phyloP scores from a whole-genome alignment of 768 basidiomycete genomes.

The Clitopilus passeckerianus region DNA sequence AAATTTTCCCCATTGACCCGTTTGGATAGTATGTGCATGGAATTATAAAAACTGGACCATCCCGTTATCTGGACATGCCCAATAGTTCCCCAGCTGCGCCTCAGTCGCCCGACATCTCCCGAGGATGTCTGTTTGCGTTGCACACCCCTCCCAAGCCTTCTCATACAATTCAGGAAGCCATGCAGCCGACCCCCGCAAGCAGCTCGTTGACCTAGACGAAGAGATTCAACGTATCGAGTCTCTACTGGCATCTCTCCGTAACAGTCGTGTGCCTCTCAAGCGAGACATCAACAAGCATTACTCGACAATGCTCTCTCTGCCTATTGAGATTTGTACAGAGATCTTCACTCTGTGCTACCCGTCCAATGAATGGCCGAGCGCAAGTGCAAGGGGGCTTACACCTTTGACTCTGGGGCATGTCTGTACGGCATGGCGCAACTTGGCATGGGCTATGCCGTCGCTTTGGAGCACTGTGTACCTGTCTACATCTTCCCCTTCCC shows the following conservation, averaged over 20 bases:
- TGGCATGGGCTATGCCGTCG: slow-evolving; percentile 24
- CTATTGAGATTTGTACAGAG: slow-evolving; percentile 14
- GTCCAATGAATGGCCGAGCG: background rate
- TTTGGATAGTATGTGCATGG: background rate
- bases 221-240: slow-evolving; percentile 9
- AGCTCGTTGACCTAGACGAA: slow-evolving; percentile 10
- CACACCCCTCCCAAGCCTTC: background rate
- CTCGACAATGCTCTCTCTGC: slow-evolving; percentile 12
- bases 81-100: background rate
- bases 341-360: slow-evolving; percentile 13
- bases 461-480: slow-evolving; percentile 21
- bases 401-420: slow-evolving; percentile 20
- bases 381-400: background rate
- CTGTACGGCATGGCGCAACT: slow-evolving; percentile 21
- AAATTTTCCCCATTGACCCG: background rate
- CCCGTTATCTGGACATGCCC: background rate
- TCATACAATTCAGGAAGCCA: slow-evolving; percentile 1
- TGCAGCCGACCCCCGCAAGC: slow-evolving; percentile 8
- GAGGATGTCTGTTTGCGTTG: background rate
- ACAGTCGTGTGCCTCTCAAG: slow-evolving; percentile 11
- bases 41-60: background rate
- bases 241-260: slow-evolving; percentile 8
- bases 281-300: slow-evolving; percentile 11
- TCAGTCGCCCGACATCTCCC: background rate
- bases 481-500: slow-evolving; percentile 10